A percentile compares a stretch with the other conserved stretches of the same genome.
Conservation (phyloP, 2,329 filamentous ascomycete genomes). For the Monilinia vaccinii-corymbosi region DNA sequence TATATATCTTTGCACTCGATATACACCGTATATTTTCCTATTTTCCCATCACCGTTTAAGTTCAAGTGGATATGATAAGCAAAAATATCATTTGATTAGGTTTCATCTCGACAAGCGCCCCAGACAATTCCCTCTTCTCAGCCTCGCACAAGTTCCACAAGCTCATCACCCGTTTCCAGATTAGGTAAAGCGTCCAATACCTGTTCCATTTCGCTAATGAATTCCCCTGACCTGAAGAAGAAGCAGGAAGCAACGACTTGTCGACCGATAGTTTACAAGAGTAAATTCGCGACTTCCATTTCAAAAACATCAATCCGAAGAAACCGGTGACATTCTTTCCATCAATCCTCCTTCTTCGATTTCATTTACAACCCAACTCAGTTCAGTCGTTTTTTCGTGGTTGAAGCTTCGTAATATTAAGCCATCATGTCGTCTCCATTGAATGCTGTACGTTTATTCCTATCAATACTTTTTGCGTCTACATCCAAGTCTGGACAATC, state of each 20-base stretch:
- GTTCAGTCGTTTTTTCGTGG: slow-evolving; percentile 2
- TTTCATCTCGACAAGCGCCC: background rate
- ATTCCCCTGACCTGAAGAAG: slow-evolving; percentile 23
- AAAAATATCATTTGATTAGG: too few relatives aligned
- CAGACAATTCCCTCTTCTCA: slow-evolving; percentile 5
- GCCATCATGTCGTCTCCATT: slow-evolving; percentile 42
- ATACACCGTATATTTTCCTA: too few relatives aligned
- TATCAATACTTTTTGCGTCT: slow-evolving; percentile 10
- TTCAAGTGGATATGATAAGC: too few relatives aligned
- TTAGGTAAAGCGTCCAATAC: slow-evolving; percentile 7
- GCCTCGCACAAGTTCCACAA: slow-evolving; percentile 5
- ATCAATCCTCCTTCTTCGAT: slow-evolving; percentile 4
- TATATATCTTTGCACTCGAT: too few relatives aligned
- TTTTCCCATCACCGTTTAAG: too few relatives aligned
- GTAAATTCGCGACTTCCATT: slow-evolving; percentile 13
- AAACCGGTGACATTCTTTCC: background rate
- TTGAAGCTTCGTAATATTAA: slow-evolving; percentile 7
- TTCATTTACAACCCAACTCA: background rate
- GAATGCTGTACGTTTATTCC: slow-evolving; percentile 39
- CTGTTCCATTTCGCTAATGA: slow-evolving; percentile 18
- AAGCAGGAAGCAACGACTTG: slow-evolving; percentile 22
- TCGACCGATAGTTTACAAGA: slow-evolving; percentile 17
- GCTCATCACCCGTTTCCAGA: slow-evolving; percentile 2
- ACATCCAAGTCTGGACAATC: slow-evolving; percentile 25
- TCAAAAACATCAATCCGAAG: slow-evolving; percentile 2